Base-by-base conservation (phyloP, 805 yeast species). In the Ascoidea asiatica region DNA sequence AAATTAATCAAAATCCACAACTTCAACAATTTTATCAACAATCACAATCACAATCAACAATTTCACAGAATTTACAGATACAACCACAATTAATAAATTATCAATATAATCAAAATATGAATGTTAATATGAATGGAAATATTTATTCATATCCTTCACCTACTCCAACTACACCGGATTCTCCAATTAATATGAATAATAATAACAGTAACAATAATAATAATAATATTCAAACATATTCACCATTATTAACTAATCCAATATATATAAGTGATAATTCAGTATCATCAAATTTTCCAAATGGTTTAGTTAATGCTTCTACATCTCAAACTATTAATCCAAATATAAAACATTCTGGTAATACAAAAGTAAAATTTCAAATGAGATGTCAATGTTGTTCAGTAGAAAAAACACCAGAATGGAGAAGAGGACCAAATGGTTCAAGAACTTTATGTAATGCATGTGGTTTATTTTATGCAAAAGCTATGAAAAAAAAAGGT, bases 391-490 rank as follows among this genome's bases (percentile, higher is more conserved):
- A 64, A 38, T 69, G 72, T 47, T 78, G 84, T 53, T 69, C 67
- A n/a, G 65, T 70, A 4, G 60, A 56, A 5, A 75, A 73, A 40
- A 81, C 94, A 0, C 92, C 92, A 0, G 92, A 84, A 58, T 84
- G 95, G 94, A 64, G 94, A 44, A 70, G 81, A 40, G 92, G 92
- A 0, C 92, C 95, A 1, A 72, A 73, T 44, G 94, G 92, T 2
- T 75, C 77, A 13, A 65, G 87, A 37, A 80, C 88, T 1, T 61
- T 84, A 43, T 84, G 94, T 61, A 85, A 84, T 57, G 92, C 92
- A 1, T 84, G 95, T 58, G 95, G 95, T 0, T 61, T 84, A 38
- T 80, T 71, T 56, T 83, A 77, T 57, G 81, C 84, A 39, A 83
- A 83, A 55, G 62, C 81, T 23, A 66, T 73, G 43, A 81, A 79